A percentile compares a stretch with the other conserved stretches of the same genome.
phyloP scores from a whole-genome alignment of 805 yeast genomes.

The Saturnispora gosingensis region DNA sequence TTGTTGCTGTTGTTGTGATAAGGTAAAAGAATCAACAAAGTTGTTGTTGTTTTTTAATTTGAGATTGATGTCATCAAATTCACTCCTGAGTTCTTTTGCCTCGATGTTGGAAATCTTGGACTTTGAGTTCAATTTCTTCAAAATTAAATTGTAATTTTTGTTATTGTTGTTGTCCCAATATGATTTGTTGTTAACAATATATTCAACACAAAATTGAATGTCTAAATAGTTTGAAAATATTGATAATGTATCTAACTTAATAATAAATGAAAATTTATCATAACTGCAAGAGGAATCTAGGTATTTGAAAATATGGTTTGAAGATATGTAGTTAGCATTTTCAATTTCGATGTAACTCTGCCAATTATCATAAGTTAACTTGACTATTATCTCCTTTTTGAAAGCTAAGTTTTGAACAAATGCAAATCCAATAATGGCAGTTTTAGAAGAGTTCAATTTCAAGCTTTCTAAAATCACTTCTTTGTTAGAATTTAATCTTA shows the following conservation, averaged over 20 bases:
- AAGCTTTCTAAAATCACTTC: conserved; percentile 29
- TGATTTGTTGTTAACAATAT: conserved; percentile 24
- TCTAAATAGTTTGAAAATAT: conserved; percentile 19
- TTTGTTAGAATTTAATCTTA: conserved; percentile 24
- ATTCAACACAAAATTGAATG: conserved; percentile 33
- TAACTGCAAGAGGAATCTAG: conserved; percentile 22
- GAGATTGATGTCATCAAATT: conserved; percentile 24
- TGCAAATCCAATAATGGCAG: conserved; percentile 33
- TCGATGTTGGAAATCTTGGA: background rate
- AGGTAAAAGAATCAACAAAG: conserved; percentile 20
- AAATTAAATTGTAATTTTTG: conserved; percentile 30
- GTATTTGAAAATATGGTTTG: conserved; percentile 33
- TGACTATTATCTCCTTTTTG: conserved; percentile 34
- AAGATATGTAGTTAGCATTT: conserved; percentile 28
- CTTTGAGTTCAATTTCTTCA: conserved; percentile 19
- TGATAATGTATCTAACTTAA: conserved; percentile 31
- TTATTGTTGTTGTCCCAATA: conserved; percentile 35
- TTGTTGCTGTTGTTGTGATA: conserved; percentile 10
- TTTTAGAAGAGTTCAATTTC: conserved; percentile 32
- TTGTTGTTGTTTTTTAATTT: conserved; percentile 24
- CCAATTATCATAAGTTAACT: conserved; percentile 44
- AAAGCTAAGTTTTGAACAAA: conserved; percentile 32
- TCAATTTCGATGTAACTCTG: conserved; percentile 26
- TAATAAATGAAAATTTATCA: conserved; percentile 41
- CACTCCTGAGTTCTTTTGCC: conserved; percentile 20